A percentile compares a stretch with the other conserved stretches of the same genome.
phyloP scores from a whole-genome alignment of 1,284 basidiomycete species.

The Salmacisia buchloeana region DNA sequence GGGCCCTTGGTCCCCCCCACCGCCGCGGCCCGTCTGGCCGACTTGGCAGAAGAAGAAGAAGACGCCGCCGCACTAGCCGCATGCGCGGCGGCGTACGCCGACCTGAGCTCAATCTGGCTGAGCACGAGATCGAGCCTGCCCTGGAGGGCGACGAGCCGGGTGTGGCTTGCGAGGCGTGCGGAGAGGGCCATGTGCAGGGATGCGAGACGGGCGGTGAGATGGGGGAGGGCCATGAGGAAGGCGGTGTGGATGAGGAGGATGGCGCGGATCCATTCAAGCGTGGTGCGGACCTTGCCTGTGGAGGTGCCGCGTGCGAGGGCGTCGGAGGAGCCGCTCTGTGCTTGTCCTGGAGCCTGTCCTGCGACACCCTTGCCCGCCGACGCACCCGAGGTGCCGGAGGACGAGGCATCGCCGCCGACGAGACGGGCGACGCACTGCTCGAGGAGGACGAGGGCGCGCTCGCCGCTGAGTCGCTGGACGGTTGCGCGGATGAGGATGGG shows the following conservation, averaged over 20 bases:
- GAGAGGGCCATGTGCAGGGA: conserved; percentile 77
- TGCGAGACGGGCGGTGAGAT: conserved; percentile 74
- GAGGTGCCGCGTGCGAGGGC: conserved; percentile 61
- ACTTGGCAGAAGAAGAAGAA: background rate
- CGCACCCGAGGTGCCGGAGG: conserved; percentile 35
- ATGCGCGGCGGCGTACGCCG: conserved; percentile 27
- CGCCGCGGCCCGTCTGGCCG: background rate
- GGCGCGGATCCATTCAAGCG: conserved; percentile 83
- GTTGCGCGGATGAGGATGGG: conserved; percentile 77
- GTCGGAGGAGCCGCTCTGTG: conserved; percentile 78
- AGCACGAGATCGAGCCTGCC: conserved; percentile 89
- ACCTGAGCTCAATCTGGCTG: conserved; percentile 78
- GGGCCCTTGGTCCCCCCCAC: background rate
- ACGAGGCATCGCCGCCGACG: conserved; percentile 54
- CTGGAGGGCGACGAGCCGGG: conserved; percentile 75
- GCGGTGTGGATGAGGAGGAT: conserved; percentile 81
- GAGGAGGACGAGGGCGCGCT: conserved; percentile 78
- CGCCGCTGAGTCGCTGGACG: conserved; percentile 78
- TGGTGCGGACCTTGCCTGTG: conserved; percentile 21
- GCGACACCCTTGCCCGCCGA: conserved; percentile 25
- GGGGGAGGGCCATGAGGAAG: conserved; percentile 87
- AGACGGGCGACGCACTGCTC: conserved; percentile 84
- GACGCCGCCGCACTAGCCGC: background rate
- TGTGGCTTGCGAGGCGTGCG: conserved; percentile 72
- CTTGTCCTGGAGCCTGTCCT: too few relatives aligned